phyloP scores from a whole-genome alignment of 371 early-diverging fungal species.

The Mortierella sp. region DNA sequence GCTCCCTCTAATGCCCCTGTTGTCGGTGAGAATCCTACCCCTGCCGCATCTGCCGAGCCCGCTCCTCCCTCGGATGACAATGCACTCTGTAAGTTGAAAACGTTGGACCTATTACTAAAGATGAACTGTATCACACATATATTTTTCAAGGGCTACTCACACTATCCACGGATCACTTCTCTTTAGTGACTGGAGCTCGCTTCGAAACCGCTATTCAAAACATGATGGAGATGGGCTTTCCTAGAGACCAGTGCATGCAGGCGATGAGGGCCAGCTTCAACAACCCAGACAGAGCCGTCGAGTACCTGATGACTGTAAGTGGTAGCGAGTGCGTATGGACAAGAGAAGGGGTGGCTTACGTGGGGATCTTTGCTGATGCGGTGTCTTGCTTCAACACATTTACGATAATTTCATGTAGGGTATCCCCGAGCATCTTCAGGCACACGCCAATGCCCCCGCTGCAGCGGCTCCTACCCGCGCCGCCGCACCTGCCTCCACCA shows the following conservation, averaged over 20 bases:
- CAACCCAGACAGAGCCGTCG: conserved; percentile 97
- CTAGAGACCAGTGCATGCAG: conserved; percentile 83
- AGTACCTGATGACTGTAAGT: conserved; percentile 91
- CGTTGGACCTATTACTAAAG: too few relatives aligned
- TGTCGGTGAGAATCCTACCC: conserved; percentile 36
- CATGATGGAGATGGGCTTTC: conserved; percentile 97
- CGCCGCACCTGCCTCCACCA: conserved; percentile 28
- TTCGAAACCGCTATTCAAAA: conserved; percentile 84
- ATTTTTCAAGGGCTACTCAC: too few relatives aligned
- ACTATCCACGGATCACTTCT: too few relatives aligned
- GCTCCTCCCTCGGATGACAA: conserved; percentile 28
- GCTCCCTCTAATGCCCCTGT: conserved; percentile 41
- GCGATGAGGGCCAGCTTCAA: conserved; percentile 97
- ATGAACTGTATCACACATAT: neutral
- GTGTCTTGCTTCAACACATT: too few relatives aligned
- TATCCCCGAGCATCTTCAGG: conserved; percentile 66
- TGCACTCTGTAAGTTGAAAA: conserved; percentile 32
- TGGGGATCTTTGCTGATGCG: too few relatives aligned
- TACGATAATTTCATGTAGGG: conserved; percentile 57
- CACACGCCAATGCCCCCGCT: conserved; percentile 49
- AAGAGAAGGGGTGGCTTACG: too few relatives aligned
- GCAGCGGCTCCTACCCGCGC: conserved; percentile 45
- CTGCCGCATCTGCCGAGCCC: conserved; percentile 57
- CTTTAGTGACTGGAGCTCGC: conserved; percentile 72
- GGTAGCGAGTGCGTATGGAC: neutral